These are phyloP conservation scores for Calamus simplicifolius DNA, from an alignment of 176 grass and related monocot genomes.

Conservation along the genomic window DNA sequence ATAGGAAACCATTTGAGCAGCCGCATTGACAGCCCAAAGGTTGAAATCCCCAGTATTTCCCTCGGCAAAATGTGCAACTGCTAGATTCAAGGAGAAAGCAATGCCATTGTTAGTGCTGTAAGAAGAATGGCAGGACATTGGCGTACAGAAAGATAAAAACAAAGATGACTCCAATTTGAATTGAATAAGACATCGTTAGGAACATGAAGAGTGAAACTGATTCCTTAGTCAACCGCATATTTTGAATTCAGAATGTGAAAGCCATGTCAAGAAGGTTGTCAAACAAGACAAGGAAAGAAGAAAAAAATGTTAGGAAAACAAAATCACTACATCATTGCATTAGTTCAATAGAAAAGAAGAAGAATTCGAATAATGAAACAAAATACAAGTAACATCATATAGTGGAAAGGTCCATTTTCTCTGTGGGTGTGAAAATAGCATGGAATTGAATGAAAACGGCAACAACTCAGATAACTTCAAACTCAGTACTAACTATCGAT, in stretches of 20 bases:
- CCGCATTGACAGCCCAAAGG: slow-evolving; percentile 65
- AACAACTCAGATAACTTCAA: too few species aligned
- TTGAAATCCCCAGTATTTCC: slow-evolving; percentile 77
- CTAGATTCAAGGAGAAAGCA: neutral
- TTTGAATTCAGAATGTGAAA: neutral
- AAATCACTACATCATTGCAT: slow-evolving; percentile 31
- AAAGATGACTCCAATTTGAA: too few species aligned
- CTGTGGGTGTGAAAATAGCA: too few species aligned
- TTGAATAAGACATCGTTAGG: too few species aligned
- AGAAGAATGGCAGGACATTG: too few species aligned
- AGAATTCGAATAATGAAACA: neutral
- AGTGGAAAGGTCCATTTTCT: too few species aligned
- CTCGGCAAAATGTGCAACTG: slow-evolving; percentile 84
- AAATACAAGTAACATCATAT: slow-evolving; percentile 6
- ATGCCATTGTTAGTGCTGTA: too few species aligned
- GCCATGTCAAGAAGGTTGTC: neutral
- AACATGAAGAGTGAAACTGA: too few species aligned
- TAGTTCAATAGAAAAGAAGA: neutral
- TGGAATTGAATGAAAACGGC: too few species aligned
- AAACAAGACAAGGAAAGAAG: slow-evolving; percentile 33
- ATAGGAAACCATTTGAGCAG: slow-evolving; percentile 64
- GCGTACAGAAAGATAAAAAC: too few species aligned
- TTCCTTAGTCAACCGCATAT: too few species aligned
- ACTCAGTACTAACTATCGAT: too few species aligned
- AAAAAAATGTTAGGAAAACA: slow-evolving; percentile 28